phyloP scores from a whole-genome alignment of 2,329 filamentous ascomycete genomes.

The Dactylellina sp. region DNA sequence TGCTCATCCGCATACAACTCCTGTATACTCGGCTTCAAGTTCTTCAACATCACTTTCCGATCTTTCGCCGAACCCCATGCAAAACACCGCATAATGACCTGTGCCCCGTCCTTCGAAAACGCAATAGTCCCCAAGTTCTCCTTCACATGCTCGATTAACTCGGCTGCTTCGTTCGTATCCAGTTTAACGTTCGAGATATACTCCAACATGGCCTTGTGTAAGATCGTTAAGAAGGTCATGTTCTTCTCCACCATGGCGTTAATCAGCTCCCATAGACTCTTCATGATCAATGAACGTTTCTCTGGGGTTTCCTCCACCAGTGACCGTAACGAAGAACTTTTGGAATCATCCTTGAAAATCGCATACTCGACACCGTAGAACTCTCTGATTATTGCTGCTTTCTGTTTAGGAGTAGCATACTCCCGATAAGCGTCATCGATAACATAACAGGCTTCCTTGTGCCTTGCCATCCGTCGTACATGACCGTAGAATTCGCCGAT shows the following conservation, averaged over 20 bases:
- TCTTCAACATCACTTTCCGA: constrained; percentile 85
- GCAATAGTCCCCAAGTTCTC: constrained; percentile 92
- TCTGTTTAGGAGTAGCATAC: constrained; percentile 86
- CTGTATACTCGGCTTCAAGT: constrained; percentile 89
- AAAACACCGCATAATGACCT: constrained; percentile 82
- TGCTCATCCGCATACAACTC: constrained; percentile 83
- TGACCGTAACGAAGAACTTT: constrained; percentile 73
- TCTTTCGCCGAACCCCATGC: constrained; percentile 92
- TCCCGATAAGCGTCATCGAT: constrained; percentile 95
- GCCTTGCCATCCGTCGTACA: constrained; percentile 91
- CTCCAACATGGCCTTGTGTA: constrained; percentile 98
- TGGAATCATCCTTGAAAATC: constrained; percentile 75
- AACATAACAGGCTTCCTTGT: constrained; percentile 97
- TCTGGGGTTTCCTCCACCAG: constrained; percentile 83
- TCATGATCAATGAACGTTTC: constrained; percentile 88
- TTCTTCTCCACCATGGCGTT: constrained; percentile 96
- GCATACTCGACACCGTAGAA: constrained; percentile 97
- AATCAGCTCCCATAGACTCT: constrained; percentile 84
- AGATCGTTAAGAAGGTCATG: constrained; percentile 94
- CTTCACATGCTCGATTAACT: constrained; percentile 90
- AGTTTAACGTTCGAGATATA: constrained; percentile 85
- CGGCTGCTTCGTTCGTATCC: constrained; percentile 82
- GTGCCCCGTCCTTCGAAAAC: constrained; percentile 89
- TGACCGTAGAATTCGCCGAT: constrained; percentile 95
- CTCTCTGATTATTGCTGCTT: constrained; percentile 84